Evolutionary conservation across 2,329 filamentous ascomycete species (phyloP).

Genomic region (Huntiella savannae): DNA sequence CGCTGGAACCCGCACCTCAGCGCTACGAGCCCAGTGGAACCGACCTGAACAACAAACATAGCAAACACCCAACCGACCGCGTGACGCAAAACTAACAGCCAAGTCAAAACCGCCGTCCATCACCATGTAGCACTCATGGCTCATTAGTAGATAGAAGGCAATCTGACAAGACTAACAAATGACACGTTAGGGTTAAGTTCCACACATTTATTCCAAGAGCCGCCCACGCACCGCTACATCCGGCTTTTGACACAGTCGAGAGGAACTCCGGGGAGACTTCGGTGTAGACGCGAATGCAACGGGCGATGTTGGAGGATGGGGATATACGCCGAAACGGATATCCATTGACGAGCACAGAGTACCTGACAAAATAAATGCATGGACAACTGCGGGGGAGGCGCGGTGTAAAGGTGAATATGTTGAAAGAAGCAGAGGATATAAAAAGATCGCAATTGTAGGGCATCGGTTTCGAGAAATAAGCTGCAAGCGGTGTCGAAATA

Average conservation of each 20-base stretch:
- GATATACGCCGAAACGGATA: slow-evolving; percentile 1
- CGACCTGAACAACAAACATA: slow-evolving; percentile 27
- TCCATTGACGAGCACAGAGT: not conserved
- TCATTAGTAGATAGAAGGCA: slow-evolving; percentile 4
- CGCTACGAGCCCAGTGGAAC: slow-evolving; percentile 13
- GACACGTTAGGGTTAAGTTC: slow-evolving; percentile 84
- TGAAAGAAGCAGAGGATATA: no score
- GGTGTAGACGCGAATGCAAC: slow-evolving; percentile 22
- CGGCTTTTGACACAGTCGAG: slow-evolving; percentile 19
- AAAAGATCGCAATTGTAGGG: no score
- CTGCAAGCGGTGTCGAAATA: no score
- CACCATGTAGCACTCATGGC: not conserved
- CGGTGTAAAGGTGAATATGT: slow-evolving; percentile 28
- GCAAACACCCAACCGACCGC: slow-evolving; percentile 42
- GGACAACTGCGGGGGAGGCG: slow-evolving; percentile 69
- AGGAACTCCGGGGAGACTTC: slow-evolving; percentile 20
- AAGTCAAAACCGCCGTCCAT: no score
- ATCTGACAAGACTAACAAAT: slow-evolving; percentile 34
- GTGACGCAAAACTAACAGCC: slow-evolving; percentile 43
- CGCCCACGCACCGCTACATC: slow-evolving; percentile 13
- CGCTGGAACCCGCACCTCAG: slow-evolving; percentile 1
- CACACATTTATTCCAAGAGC: slow-evolving; percentile 42
- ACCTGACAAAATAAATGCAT: slow-evolving; percentile 19
- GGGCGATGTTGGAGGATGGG: slow-evolving; percentile 23
- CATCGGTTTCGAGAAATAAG: no score